Conservation (phyloP, 495 filamentous ascomycete species). For the Clohesyomyces aquaticus region DNA sequence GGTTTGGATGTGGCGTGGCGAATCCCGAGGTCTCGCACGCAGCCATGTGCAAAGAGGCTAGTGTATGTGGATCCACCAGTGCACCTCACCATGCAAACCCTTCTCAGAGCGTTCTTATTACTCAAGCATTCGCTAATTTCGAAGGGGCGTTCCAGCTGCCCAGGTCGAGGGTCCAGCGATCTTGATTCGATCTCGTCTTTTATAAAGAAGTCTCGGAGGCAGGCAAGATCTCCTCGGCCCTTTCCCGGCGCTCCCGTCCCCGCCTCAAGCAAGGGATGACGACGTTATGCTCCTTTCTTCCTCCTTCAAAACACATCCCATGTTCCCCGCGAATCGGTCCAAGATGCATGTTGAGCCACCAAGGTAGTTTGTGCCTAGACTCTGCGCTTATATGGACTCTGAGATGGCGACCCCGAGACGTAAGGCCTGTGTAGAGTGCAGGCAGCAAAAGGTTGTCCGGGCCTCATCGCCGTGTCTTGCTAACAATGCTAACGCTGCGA, state of each 20-base stretch:
- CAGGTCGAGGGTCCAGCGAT: no score
- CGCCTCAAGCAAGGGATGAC: constrained; percentile 4
- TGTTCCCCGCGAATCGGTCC: no score
- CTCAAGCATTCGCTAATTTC: no score
- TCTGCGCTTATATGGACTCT: neutral
- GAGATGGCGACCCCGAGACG: constrained; percentile 21
- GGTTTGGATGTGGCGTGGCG: no score
- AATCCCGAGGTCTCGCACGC: no score
- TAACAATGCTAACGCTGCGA: neutral
- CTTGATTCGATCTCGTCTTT: no score
- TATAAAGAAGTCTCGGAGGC: neutral
- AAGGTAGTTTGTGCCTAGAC: neutral
- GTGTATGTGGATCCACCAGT: no score
- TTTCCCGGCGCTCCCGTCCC: constrained; percentile 21
- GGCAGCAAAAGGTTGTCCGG: constrained; percentile 35
- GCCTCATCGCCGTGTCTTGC: neutral
- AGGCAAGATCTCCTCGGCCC: constrained; percentile 5
- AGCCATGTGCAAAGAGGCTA: no score
- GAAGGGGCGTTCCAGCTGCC: no score
- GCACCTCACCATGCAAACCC: no score
- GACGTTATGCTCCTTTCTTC: constrained; percentile 10
- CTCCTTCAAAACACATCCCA: no score
- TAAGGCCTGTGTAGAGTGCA: constrained; percentile 36
- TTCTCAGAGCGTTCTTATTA: no score
- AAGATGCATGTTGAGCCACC: constrained; percentile 2